Evolutionary conservation across 2,329 filamentous ascomycete species (phyloP).

Genomic region (Sporothrix luriei): DNA sequence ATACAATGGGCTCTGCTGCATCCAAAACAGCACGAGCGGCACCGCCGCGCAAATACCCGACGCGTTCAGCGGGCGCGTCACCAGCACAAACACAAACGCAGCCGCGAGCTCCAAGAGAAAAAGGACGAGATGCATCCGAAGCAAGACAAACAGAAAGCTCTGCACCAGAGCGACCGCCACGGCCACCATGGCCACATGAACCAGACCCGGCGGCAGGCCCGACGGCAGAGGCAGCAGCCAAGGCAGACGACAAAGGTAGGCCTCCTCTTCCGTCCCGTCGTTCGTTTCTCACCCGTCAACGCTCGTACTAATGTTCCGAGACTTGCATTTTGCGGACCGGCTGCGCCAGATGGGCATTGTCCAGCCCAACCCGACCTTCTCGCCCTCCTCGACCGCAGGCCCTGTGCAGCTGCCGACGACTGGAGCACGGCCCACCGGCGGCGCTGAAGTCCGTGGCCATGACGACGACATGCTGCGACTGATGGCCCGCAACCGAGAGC

Average conservation of each 20-base stretch:
- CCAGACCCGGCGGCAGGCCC: conserved; percentile 26
- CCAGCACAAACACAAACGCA: conserved; percentile 16
- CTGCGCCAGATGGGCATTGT: conserved; percentile 59
- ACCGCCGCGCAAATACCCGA: conserved; percentile 50
- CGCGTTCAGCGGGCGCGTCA: conserved; percentile 42
- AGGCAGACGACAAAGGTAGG: conserved; percentile 27
- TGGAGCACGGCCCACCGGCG: neutral
- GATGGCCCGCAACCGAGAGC: conserved; percentile 29
- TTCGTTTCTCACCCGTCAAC: conserved; percentile 39
- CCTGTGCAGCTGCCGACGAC: conserved; percentile 12
- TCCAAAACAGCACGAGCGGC: conserved; percentile 50
- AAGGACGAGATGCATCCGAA: conserved; percentile 19
- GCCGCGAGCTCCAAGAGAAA: neutral
- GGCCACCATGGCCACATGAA: conserved; percentile 33
- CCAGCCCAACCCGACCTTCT: conserved; percentile 57
- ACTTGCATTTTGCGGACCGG: conserved; percentile 53
- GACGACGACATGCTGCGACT: conserved; percentile 35
- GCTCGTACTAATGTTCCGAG: conserved; percentile 35
- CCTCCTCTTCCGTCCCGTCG: neutral
- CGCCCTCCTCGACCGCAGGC: conserved; percentile 53
- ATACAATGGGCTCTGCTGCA: conserved; percentile 50
- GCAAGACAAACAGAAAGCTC: conserved; percentile 36
- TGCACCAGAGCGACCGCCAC: neutral
- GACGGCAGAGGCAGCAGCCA: conserved; percentile 21
- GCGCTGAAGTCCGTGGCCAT: conserved; percentile 17